Evolutionary conservation across 1,139 yeast genomes (phyloP), one percentile per base, ranked within the genome.

Genomic region (Yamadazyma dushanensis): DNA sequence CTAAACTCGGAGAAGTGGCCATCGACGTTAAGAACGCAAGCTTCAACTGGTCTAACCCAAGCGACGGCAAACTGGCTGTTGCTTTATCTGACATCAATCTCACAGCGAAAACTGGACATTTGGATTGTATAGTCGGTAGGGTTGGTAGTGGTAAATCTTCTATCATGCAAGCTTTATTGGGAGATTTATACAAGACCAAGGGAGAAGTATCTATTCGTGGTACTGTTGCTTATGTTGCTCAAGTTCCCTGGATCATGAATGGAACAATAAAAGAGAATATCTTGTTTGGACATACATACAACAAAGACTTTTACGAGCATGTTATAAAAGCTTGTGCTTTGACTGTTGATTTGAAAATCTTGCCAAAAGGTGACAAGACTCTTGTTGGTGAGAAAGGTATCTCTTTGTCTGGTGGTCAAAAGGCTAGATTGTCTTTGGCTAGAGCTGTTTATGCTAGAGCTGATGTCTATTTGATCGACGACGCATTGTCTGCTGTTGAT

Each of bases 141-240:
- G 92, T 86, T 22, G 95, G 95, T 6, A 55, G 85, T 11, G 95
- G 95, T 35, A 86, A 86, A 50, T 72, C 90, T 0, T 79, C 92
- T 0, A 62, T 86, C 28, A 55, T 84, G 21, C 73, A 75, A 47
- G 69, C 84, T 7, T 49, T 85, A 4, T 57, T 83, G 22, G 90
- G 92, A 3, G 81, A 78, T 39, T 43, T 63, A 21, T 57, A 60
- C 16, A 37, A 50, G 10, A 36, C 41, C 26, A 13, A 22, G 8
- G 37, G 31, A 4, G 13, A 16, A 5, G 25, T 34, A 2, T 32
- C 37, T 8, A 45, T 54, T 2, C 50, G 47, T 36, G 68, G 68
- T 3, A 40, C 53, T 10, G 43, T 55, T 8, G 66, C 67, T 9
- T 62, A 62, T 37, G 61, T 66, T 43, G 51, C 66, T 3, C 67